Evolutionary conservation across 2,329 filamentous ascomycete species (phyloP).

Genomic region (Aspergillus spinulosporus): DNA sequence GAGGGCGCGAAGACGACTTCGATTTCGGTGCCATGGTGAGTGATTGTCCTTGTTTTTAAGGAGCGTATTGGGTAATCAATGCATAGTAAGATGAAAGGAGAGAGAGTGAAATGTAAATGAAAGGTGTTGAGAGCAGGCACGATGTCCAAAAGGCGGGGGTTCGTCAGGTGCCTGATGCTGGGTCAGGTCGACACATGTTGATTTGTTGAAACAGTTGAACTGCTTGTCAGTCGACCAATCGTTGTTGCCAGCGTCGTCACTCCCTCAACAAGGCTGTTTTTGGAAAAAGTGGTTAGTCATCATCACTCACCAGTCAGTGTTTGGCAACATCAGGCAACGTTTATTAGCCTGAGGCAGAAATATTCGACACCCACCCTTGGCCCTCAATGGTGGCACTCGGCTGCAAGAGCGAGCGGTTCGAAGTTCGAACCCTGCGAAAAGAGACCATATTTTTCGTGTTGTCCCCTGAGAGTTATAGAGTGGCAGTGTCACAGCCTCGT

Average conservation of each 20-base stretch:
- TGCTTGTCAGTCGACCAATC: slow-evolving; percentile 5
- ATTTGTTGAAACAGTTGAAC: slow-evolving; percentile 8
- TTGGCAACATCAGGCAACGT: too few species aligned
- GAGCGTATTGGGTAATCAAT: slow-evolving; percentile 2
- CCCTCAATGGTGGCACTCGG: too few species aligned
- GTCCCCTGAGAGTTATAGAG: background rate
- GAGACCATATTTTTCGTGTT: background rate
- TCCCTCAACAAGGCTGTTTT: slow-evolving; percentile 9
- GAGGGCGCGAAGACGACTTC: slow-evolving; percentile 19
- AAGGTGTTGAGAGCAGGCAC: slow-evolving; percentile 8
- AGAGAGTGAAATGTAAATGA: background rate
- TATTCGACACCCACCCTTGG: too few species aligned
- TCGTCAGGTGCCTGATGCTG: background rate
- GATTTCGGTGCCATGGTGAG: slow-evolving; percentile 22
- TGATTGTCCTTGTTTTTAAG: slow-evolving; percentile 1
- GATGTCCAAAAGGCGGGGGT: background rate
- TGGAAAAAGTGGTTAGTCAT: background rate
- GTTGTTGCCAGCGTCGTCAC: background rate
- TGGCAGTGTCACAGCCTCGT: background rate
- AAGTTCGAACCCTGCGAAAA: too few species aligned
- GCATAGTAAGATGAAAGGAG: slow-evolving; percentile 1
- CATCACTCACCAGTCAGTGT: too few species aligned
- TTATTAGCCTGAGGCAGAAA: too few species aligned
- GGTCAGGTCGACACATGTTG: slow-evolving; percentile 1
- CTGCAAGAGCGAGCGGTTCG: too few species aligned